These are phyloP conservation scores for Chytriomyces sp. DNA, from an alignment of 192 early-diverging fungal genomes.

Conservation along the genomic window DNA sequence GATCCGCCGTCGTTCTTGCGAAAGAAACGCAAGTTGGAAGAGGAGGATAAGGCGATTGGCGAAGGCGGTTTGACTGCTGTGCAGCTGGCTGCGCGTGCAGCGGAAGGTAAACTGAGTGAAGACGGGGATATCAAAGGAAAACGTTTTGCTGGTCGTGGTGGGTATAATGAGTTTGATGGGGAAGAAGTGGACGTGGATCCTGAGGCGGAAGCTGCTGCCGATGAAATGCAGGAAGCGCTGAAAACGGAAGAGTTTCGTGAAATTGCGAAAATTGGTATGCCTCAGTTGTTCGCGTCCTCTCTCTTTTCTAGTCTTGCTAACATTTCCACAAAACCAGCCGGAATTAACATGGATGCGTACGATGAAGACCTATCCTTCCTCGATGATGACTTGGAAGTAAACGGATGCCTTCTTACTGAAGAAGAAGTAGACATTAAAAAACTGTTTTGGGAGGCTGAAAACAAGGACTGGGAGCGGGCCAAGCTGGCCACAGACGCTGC, in stretches of 20 bases:
- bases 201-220: background rate
- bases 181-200: background rate
- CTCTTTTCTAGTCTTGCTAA: too few species aligned
- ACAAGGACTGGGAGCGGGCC: conserved; percentile 73
- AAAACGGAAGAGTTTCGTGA: conserved; percentile 15
- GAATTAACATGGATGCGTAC: conserved; percentile 25
- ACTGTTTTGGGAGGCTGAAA: conserved; percentile 83
- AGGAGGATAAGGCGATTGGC: too few species aligned
- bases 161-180: background rate
- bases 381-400: conserved; percentile 56
- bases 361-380: conserved; percentile 50
- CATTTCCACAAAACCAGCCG: background rate
- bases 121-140: conserved; percentile 46
- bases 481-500: conserved; percentile 42
- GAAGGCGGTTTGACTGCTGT: too few species aligned
- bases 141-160: conserved; percentile 19
- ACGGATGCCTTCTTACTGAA: conserved; percentile 63
- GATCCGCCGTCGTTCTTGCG: conserved; percentile 84
- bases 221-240: conserved; percentile 6
- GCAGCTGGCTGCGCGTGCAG: too few species aligned
- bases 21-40: too few species aligned
- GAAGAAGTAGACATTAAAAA: conserved; percentile 82
- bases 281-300: background rate
- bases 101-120: too few species aligned
- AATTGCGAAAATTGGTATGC: conserved; percentile 7